Evolutionary conservation across 2,329 filamentous ascomycete species (phyloP), one percentile per base, ranked within the genome.

Genomic region (Pseudodiploospora longispora): DNA sequence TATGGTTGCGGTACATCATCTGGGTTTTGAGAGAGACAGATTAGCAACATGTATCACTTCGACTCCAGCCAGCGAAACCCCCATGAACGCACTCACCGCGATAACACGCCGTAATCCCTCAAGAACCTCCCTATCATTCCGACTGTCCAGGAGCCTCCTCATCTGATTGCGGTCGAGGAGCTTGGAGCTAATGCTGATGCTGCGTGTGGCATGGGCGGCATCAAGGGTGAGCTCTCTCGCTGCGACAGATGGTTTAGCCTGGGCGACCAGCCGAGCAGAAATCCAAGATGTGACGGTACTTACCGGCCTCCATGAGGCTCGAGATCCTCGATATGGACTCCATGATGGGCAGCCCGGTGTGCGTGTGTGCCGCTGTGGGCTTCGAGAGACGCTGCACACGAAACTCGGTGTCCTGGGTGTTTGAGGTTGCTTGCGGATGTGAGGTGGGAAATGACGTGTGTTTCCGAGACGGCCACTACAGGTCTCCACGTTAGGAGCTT

Each of bases 141-240:
- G 82, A 60, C 90, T 96, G 65, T 97, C 93, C 51, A 98, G 76
- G 12, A 97, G 78, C 70, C 91, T 95, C 73, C 94, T 94, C 61
- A 97, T 84, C 68, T 96, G 89, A 47, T 78, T 74, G n/a, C 82
- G 77, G 48, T 90, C 84, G 51, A 93, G 69, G 38, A 81, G 78
- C 43, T 80, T 79, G 27, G 78, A 73, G 32, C 80, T 72, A 54
- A 75, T 73, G 48, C 80, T 74, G 48, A 75, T 73, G 61, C 71
- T 77, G 59, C 87, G 80, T 55, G 90, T 89, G 56, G 89, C 87
- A 65, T 90, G 87, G 57, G 93, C 91, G 54, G 93, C 93, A 76
- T 98, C 93, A 68, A 98, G 82, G 46, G 93, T 98, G 61, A 98
- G 83, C 69, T 97, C 93, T 67, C 93, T 85, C 62, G 93, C 93